Evolutionary conservation across 2,329 filamentous ascomycete species (phyloP), one percentile per base, ranked within the genome.

Genomic region (Mollisia scopiformis): DNA sequence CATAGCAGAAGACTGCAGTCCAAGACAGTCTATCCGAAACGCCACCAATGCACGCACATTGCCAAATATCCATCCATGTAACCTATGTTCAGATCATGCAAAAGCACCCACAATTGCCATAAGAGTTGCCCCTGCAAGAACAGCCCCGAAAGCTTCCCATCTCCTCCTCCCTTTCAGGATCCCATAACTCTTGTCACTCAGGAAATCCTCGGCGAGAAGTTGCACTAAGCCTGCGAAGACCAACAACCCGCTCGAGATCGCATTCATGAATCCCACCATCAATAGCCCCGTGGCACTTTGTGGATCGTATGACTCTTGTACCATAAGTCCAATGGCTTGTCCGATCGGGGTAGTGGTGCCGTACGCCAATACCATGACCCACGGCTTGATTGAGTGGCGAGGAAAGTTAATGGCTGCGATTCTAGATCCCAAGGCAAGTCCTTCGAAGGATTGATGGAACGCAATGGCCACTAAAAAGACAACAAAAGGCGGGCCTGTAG

Each of bases 371-470:
- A 91, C 89, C 89, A 93, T 92, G 8, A 92, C 80, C 89, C 89
- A 84, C 0, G 95, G 94, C 51, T 90, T 90, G 1, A 85, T 77
- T 0, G 91, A 94, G 2, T 83, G 83, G 21, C 83, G 83, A 0
- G 90, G 85, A 71, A 97, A 97, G 73, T 89, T 87, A 28, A 96
- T 86, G 10, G 90, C 89, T 0, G 92, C 90, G 69, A 96, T 96
- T 60, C 92, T 89, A 46, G 90, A 90, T 6, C 92, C 92, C 4
- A 96, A 84, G 0, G 92, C 92, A 14, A 96, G 86, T 1, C 92
- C 92, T 77, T 96, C 92, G 66, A 96, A 96, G 1, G 90, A 92
- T 77, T 96, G 90, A 71, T 95, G 91, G 75, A 94, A 93, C 66
- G 85, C 87, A 64, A 95, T 93, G 53, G 91, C 91, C 30, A 93